Base-by-base conservation (phyloP, 345 rosid species). In the Stellera chamaejasme region DNA sequence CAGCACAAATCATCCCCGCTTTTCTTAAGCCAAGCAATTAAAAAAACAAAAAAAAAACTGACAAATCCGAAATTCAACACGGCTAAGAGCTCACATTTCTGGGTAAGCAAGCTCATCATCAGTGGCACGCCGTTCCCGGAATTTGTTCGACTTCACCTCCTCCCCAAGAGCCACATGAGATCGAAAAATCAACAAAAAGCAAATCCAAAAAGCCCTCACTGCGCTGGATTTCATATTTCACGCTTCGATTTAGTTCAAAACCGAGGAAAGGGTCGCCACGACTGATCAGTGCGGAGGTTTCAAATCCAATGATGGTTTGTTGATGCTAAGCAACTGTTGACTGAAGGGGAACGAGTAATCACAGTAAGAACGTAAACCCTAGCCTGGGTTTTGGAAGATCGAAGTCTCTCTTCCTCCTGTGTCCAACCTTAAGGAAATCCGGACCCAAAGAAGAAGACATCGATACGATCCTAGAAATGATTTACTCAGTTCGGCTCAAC, bases 31-130 rank as follows among this genome's bases (percentile, higher is more conserved):
- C 10, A 58, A 58, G 5, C 28, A 26, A 57, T 27, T 25, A 10
- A 27, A 5, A 43, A n/a, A 41, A 19, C 14, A 48, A 52, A 59
- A 13, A 57, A 43, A 48, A 39, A 57, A 57, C 56, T 44, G 45
- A 27, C 12, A 10, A 36, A 45, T 2, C 26, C 15, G 26, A 42
- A 25, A 46, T 26, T 27, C 46, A 58, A 9, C 27, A 45, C 1
- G 27, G 60, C 51, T 52, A 45, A 50, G 32, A 51, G 36, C 41
- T 74, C 64, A 94, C 99, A 79, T 56, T 52, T 90, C 77, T 14
- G 95, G 88, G 72, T 76, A 85, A 47, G 81, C 95, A 26, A 67
- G 72, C 28, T 80, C 82, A 63, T 94, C 99, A 55, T 90, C 97
- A 15, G 78, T 82, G 60, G 99, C 90, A 55, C 69, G 58, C 51